phyloP scores from a whole-genome alignment of 345 rosid genomes.

The Syzygium aromaticum region DNA sequence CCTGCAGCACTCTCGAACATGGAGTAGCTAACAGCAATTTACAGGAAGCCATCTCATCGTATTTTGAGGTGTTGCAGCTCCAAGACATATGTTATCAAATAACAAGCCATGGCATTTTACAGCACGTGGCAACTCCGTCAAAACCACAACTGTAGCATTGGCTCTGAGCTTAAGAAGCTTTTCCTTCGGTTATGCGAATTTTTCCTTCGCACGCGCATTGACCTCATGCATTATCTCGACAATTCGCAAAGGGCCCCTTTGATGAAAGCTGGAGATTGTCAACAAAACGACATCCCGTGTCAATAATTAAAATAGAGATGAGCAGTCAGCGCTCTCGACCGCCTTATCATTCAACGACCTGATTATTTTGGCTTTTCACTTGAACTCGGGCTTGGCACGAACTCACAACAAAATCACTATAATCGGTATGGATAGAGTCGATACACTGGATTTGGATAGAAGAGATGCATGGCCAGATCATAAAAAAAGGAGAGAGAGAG shows the following conservation, averaged over 20 bases:
- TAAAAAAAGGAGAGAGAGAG: background rate
- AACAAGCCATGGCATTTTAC: background rate
- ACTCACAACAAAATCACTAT: no score
- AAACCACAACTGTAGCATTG: background rate
- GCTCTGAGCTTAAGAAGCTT: background rate
- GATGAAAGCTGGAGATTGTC: background rate
- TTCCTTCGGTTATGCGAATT: background rate
- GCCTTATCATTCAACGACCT: background rate
- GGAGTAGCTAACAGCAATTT: no score
- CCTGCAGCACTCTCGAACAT: no score
- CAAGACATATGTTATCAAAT: no score
- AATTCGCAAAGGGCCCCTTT: background rate
- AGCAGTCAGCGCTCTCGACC: accelerated
- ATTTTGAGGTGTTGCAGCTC: no score
- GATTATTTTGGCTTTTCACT: background rate
- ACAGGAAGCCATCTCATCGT: no score
- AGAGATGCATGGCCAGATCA: background rate
- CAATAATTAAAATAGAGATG: background rate
- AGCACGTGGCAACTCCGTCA: background rate
- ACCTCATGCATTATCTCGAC: background rate
- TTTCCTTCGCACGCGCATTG: background rate
- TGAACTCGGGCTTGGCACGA: background rate
- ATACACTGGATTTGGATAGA: background rate
- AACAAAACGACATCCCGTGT: background rate
- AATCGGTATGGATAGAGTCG: no score